A percentile compares a stretch with the other conserved stretches of the same genome.
Evolutionary conservation across 2,329 filamentous ascomycete genomes (phyloP).

Genomic region (Paramyrothecium sp.): DNA sequence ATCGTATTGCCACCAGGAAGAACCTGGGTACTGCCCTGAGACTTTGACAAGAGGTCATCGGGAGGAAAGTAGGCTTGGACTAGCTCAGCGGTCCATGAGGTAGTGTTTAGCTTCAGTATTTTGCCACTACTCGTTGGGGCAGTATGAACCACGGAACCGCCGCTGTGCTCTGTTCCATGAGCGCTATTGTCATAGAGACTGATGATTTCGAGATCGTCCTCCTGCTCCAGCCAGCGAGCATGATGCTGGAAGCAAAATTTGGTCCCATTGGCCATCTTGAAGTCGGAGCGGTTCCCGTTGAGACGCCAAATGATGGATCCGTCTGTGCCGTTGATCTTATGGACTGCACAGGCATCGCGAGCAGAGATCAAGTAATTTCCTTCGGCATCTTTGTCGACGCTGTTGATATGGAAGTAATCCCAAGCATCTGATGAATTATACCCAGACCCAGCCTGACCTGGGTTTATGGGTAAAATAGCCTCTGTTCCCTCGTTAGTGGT

Average conservation of each 20-base stretch:
- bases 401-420: conserved; percentile 61
- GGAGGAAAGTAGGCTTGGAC: conserved; percentile 48
- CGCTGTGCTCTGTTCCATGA: conserved; percentile 40
- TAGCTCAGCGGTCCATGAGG: conserved; percentile 41
- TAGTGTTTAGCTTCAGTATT: conserved; percentile 45
- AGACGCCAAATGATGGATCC: conserved; percentile 53
- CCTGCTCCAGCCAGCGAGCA: conserved; percentile 39
- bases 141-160: conserved; percentile 20
- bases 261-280: conserved; percentile 28
- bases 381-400: conserved; percentile 47
- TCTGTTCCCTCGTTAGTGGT: conserved; percentile 25
- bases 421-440: conserved; percentile 35
- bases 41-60: conserved; percentile 36
- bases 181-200: conserved; percentile 54
- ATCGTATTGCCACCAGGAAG: conserved; percentile 52
- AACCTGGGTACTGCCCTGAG: conserved; percentile 46
- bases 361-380: conserved; percentile 53
- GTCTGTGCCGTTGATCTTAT: conserved; percentile 44
- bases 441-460: conserved; percentile 34
- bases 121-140: conserved; percentile 41
- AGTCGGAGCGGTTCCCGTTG: conserved; percentile 44
- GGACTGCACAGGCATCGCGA: conserved; percentile 45
- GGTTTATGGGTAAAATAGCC: conserved; percentile 42
- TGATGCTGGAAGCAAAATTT: conserved; percentile 54
- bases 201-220: conserved; percentile 44